Base-by-base conservation (phyloP, 257 asterid genomes). In the Petrea volubilis region DNA sequence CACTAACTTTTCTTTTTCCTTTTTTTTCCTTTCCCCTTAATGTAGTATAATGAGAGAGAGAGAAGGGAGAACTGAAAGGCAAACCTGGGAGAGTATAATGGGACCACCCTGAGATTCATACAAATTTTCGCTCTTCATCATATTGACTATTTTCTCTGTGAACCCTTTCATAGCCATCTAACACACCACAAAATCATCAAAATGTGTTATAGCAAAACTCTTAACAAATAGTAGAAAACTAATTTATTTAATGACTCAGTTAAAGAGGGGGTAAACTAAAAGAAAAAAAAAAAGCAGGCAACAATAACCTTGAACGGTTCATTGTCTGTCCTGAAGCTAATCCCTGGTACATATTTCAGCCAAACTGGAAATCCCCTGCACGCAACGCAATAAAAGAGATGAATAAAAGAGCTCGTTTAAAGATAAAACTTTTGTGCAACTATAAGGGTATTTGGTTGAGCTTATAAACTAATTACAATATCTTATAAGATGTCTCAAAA, bases 31-130 rank as follows among this genome's bases (percentile, higher is more conserved):
- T n/a, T n/a, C n/a, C n/a, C n/a, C n/a, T n/a, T n/a, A n/a, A n/a
- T n/a, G n/a, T n/a, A n/a, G n/a, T n/a, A n/a, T n/a, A n/a, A n/a
- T n/a, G n/a, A n/a, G n/a, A n/a, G n/a, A n/a, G n/a, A n/a, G n/a
- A n/a, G n/a, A n/a, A n/a, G n/a, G n/a, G n/a, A n/a, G n/a, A n/a
- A n/a, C n/a, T n/a, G n/a, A 38, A 44, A 73, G 59, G 6, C 59
- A 20, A 50, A 92, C 98, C 96, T 92, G 97, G 40, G 97, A 90
- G 72, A 92, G 96, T 74, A 92, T 90, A 60, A 92, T 92, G 10
- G 98, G 98, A 18, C 98, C 98, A 74, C 98, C 98, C 77, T 92
- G 93, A 60, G 92, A 82, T 82, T 87, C 95, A 46, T 83, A 92
- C 15, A 92, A 75, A 24, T 82, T 78, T 73, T 90, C 85, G 50